phyloP scores from a whole-genome alignment of 129 eudicot genomes.

The Escallonia herrerae region DNA sequence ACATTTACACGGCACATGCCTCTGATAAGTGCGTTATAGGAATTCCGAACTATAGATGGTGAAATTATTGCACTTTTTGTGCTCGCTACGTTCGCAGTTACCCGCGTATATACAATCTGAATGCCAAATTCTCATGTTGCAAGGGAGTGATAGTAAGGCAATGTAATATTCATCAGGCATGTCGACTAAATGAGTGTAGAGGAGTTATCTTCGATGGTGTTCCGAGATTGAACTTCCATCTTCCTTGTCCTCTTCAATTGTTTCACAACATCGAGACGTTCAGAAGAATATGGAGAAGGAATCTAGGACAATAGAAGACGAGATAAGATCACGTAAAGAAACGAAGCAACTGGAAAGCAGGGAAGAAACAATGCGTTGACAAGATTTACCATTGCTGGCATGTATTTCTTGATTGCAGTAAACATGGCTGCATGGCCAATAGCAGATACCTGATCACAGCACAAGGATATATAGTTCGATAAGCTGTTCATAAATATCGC shows the following conservation, averaged over 20 bases:
- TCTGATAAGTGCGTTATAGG: neutral
- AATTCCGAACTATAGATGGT: neutral
- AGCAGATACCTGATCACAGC: conserved; percentile 55
- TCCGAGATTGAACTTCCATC: conserved; percentile 43
- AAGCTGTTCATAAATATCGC: neutral
- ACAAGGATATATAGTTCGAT: neutral
- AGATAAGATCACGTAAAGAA: neutral
- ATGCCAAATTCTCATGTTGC: neutral
- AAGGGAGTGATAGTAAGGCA: too few species aligned
- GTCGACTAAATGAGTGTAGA: conserved; percentile 1
- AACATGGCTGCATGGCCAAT: conserved; percentile 85
- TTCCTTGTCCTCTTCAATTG: conserved; percentile 73
- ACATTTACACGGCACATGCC: too few species aligned
- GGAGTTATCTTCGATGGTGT: conserved; percentile 22
- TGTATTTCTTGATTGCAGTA: conserved; percentile 73
- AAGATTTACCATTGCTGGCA: conserved; percentile 53
- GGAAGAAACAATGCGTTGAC: neutral
- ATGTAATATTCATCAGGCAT: too few species aligned
- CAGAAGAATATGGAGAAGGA: conserved; percentile 58
- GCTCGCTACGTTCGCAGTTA: neutral
- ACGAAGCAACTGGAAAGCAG: neutral
- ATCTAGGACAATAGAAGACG: conserved; percentile 13
- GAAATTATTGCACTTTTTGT: neutral
- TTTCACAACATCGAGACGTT: conserved; percentile 58
- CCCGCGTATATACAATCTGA: neutral